Percentiles rank a stretch among this genome's conserved stretches.
phyloP scores from a whole-genome alignment of 139 green algal species.

The Chlorella sp. region DNA sequence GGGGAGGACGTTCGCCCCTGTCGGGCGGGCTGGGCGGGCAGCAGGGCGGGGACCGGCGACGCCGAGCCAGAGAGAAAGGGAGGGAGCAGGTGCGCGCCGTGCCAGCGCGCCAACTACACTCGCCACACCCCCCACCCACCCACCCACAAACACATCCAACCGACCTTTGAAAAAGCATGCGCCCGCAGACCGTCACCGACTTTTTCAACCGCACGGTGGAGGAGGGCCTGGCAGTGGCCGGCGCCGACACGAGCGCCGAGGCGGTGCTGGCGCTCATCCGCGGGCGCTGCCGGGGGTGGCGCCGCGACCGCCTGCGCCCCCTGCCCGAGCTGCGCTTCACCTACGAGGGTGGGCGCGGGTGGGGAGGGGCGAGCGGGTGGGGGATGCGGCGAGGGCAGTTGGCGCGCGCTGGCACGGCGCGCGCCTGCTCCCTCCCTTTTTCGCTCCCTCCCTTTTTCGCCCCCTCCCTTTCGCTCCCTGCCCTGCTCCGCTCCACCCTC shows the following conservation, averaged over 20 bases:
- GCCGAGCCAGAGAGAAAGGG: no score
- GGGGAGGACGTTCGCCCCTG: no score
- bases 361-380: not conserved
- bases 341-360: constrained; percentile 51
- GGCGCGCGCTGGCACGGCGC: no score
- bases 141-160: no score
- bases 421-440: not conserved
- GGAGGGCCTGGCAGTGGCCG: constrained; percentile 15
- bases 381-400: no score
- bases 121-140: not conserved
- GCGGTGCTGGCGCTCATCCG: constrained; percentile 52
- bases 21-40: no score
- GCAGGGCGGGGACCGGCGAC: no score
- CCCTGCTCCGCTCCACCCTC: not conserved
- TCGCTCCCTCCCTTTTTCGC: not conserved
- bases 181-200: constrained; percentile 32
- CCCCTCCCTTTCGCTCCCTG: not conserved
- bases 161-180: no score
- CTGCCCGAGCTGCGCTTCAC: constrained; percentile 71
- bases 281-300: constrained; percentile 46
- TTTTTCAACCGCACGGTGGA: constrained; percentile 71
- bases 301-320: constrained; percentile 45
- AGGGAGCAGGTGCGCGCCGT: no score
- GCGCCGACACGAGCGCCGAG: constrained; percentile 35
- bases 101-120: no score